Evolutionary conservation across 2,329 filamentous ascomycete genomes (phyloP).

Genomic region (Hyphodiscus sp.): DNA sequence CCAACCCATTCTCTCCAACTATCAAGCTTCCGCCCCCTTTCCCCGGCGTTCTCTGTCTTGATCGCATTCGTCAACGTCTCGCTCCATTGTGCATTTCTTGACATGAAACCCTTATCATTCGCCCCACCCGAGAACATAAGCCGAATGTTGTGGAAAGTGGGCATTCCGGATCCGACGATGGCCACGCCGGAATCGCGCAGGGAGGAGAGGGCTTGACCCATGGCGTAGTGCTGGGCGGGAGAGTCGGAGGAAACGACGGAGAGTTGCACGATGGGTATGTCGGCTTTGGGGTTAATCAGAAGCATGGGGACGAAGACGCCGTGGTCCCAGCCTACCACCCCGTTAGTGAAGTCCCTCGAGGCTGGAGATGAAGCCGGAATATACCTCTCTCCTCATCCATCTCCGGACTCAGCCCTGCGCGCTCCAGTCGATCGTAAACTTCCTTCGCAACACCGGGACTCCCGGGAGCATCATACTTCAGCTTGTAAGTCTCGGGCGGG

Average conservation of each 20-base stretch:
- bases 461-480: slow-evolving; percentile 51
- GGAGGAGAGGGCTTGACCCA: slow-evolving; percentile 59
- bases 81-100: slow-evolving; percentile 48
- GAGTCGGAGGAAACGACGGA: slow-evolving; percentile 55
- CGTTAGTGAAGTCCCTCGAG: neutral
- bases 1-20: slow-evolving; percentile 42
- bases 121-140: slow-evolving; percentile 39
- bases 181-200: slow-evolving; percentile 62
- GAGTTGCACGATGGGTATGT: slow-evolving; percentile 64
- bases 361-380: neutral
- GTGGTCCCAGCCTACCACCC: slow-evolving; percentile 42
- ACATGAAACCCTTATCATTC: slow-evolving; percentile 52
- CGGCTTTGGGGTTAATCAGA: slow-evolving; percentile 19
- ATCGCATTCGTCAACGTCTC: slow-evolving; percentile 30
- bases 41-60: slow-evolving; percentile 29
- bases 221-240: slow-evolving; percentile 56
- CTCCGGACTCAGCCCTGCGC: slow-evolving; percentile 34
- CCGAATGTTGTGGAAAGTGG: slow-evolving; percentile 61
- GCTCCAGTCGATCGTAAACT: slow-evolving; percentile 39
- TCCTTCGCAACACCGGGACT: slow-evolving; percentile 45
- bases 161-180: slow-evolving; percentile 66
- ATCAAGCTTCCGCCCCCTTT: slow-evolving; percentile 38
- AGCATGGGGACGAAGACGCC: slow-evolving; percentile 52
- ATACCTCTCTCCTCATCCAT: slow-evolving; percentile 21
- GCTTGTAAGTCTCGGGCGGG: slow-evolving; percentile 45